These are phyloP conservation scores for Xylaria nigripes DNA, from an alignment of 495 filamentous ascomycete genomes.

Conservation along the genomic window DNA sequence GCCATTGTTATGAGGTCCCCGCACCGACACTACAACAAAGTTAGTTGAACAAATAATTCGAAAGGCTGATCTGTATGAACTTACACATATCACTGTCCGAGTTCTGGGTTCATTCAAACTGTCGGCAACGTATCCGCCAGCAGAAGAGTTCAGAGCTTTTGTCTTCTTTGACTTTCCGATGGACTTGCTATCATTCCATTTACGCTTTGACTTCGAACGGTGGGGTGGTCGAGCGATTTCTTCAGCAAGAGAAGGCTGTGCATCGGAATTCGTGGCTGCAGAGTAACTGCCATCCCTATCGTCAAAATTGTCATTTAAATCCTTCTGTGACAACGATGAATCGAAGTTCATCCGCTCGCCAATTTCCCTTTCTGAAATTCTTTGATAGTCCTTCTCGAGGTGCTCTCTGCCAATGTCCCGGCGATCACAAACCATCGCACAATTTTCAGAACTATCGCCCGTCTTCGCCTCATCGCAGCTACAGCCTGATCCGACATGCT, in stretches of 20 bases:
- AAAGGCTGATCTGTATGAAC: neutral
- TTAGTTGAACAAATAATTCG: slow-evolving; percentile 11
- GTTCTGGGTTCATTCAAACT: neutral
- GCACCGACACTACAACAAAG: slow-evolving; percentile 15
- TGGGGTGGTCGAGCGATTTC: neutral
- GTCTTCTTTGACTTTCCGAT: neutral
- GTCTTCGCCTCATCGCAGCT: slow-evolving; percentile 49
- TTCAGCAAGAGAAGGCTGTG: neutral
- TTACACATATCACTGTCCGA: neutral
- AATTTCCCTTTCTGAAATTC: slow-evolving; percentile 38
- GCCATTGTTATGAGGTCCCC: slow-evolving; percentile 13
- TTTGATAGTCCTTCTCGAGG: slow-evolving; percentile 46
- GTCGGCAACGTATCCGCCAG: neutral
- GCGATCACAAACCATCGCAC: slow-evolving; percentile 53
- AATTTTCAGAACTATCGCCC: slow-evolving; percentile 27
- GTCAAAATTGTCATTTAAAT: slow-evolving; percentile 12
- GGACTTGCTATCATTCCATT: slow-evolving; percentile 12
- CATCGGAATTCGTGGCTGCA: neutral
- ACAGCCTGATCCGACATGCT: slow-evolving; percentile 73
- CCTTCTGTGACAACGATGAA: neutral
- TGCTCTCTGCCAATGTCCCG: slow-evolving; percentile 51
- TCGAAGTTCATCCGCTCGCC: slow-evolving; percentile 32
- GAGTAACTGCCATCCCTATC: neutral
- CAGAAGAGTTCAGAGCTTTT: neutral
- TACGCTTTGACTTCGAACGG: slow-evolving; percentile 17